These are phyloP conservation scores for Teunomyces pallodes DNA, from an alignment of 805 yeast species.

Conservation along the genomic window DNA sequence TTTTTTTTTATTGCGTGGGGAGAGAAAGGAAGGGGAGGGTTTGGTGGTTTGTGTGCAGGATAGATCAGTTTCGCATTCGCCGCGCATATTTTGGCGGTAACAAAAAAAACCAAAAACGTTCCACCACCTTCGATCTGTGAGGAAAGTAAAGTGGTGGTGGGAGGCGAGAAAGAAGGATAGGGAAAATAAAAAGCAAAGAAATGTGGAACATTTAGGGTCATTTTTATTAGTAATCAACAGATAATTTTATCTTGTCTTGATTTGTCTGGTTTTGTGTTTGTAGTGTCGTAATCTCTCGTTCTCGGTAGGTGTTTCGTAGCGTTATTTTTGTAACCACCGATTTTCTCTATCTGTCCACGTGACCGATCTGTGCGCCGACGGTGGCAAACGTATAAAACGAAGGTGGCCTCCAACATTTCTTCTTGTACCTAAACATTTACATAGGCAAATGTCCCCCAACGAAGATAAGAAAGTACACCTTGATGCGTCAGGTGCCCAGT, in stretches of 20 bases:
- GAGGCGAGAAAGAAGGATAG: not conserved
- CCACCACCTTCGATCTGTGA: not conserved
- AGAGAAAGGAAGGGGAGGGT: not conserved
- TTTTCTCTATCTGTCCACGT: not conserved
- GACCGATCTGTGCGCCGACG: constrained; percentile 1
- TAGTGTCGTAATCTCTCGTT: no score
- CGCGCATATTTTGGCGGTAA: no score
- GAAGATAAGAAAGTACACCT: constrained; percentile 31
- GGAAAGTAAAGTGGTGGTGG: not conserved
- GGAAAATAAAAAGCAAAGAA: not conserved
- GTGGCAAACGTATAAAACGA: constrained; percentile 2
- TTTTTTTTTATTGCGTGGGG: not conserved
- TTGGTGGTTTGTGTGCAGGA: no score
- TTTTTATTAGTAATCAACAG: no score
- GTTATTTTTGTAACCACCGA: no score
- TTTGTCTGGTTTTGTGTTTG: no score
- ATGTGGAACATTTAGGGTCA: no score
- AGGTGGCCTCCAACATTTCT: not conserved
- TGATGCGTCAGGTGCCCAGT: constrained; percentile 64
- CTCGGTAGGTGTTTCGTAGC: no score
- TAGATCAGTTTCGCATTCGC: no score
- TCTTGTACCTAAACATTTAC: not conserved
- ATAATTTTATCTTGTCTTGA: no score
- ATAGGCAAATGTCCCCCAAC: constrained; percentile 4
- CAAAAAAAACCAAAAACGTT: not conserved